Conservation (phyloP, 163 green algal genomes). For the Chlamydomonas reinhardtii region DNA sequence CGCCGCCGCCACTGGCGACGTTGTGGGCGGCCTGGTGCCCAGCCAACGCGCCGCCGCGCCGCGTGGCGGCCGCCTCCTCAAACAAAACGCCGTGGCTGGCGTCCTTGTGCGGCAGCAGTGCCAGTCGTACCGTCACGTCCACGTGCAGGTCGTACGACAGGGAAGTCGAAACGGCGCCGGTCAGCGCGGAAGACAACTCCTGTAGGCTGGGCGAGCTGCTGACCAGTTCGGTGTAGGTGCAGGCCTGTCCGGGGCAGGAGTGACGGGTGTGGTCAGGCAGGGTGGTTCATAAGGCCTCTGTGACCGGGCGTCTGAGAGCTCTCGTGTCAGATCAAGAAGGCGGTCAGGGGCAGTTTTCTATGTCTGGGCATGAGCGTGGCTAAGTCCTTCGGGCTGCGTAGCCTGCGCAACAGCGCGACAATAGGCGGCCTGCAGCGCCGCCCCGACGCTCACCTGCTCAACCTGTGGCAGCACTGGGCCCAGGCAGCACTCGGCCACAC, state of each 20-base stretch:
- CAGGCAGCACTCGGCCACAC: constrained; percentile 37
- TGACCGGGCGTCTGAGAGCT: no score
- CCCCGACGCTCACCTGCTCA: background rate
- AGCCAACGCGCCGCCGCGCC: background rate
- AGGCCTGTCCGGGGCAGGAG: background rate
- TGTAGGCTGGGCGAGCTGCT: background rate
- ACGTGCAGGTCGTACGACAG: constrained; percentile 3
- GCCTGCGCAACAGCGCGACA: no score
- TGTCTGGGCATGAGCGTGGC: no score
- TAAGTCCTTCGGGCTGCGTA: no score
- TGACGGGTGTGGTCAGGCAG: no score
- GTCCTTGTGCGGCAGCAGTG: constrained; percentile 1
- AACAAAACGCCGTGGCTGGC: background rate
- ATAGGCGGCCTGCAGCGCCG: background rate
- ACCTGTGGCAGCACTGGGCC: background rate
- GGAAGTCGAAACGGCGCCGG: background rate
- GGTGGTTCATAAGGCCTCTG: no score
- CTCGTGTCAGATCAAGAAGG: no score
- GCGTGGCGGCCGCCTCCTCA: background rate
- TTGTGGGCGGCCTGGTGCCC: no score
- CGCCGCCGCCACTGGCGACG: no score
- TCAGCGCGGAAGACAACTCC: constrained; percentile 2
- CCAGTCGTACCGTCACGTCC: background rate
- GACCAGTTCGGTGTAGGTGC: background rate
- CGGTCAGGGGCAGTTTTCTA: no score